These are phyloP conservation scores for Neospora caninum DNA, from an alignment of 169 alveolate genomes.

Conservation along the genomic window DNA sequence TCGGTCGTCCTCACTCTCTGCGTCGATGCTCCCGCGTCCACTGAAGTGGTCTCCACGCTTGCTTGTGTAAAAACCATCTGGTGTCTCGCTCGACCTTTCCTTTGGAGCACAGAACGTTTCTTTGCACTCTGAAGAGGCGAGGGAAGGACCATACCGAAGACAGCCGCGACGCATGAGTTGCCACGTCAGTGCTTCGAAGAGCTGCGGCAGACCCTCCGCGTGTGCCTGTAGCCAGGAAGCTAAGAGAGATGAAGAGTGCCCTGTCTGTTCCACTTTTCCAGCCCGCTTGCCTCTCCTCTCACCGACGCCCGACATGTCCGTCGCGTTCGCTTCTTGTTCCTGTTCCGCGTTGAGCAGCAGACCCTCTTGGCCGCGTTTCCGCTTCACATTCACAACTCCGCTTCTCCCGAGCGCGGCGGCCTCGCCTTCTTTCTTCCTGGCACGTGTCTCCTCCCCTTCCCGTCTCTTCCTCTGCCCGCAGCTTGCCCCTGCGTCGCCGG, in stretches of 20 bases:
- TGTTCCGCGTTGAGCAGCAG: background rate
- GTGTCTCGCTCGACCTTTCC: background rate
- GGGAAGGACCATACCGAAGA: background rate
- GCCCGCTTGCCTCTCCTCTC: background rate
- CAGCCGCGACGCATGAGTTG: constrained; percentile 13
- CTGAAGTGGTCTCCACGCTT: background rate
- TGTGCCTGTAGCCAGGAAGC: background rate
- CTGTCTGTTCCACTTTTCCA: background rate
- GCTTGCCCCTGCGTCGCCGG: background rate
- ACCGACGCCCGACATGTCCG: too few relatives aligned
- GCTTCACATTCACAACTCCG: too few relatives aligned
- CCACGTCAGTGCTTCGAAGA: background rate
- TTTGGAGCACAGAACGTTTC: background rate
- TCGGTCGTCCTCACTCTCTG: background rate
- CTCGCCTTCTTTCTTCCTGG: too few relatives aligned
- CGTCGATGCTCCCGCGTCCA: background rate
- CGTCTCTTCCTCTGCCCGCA: background rate
- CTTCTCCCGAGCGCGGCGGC: too few relatives aligned
- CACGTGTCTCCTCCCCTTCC: background rate
- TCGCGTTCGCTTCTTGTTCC: background rate
- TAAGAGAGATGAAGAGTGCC: background rate
- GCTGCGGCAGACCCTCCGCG: constrained; percentile 22
- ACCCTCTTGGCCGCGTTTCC: background rate
- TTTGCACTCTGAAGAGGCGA: background rate
- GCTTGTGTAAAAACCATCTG: too few relatives aligned